phyloP scores from a whole-genome alignment of 495 filamentous ascomycete genomes.

The Aspergillus taichungensis region DNA sequence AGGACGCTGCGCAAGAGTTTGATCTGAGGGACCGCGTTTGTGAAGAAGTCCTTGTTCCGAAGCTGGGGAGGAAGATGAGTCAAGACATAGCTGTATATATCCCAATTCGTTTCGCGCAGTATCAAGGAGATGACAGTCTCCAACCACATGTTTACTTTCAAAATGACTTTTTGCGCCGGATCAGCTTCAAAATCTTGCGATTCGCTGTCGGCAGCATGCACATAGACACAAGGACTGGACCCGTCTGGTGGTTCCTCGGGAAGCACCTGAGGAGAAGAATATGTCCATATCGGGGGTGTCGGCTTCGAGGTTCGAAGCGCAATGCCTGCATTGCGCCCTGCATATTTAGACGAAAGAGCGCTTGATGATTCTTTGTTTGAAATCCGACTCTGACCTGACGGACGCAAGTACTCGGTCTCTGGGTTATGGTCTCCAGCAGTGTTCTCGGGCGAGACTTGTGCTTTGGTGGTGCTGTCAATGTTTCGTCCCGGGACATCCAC shows the following conservation, averaged over 20 bases:
- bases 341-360: slow-evolving; percentile 18
- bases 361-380: slow-evolving; percentile 16
- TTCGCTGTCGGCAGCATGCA: slow-evolving; percentile 17
- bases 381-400: slow-evolving; percentile 12
- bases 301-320: slow-evolving; percentile 33
- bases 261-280: slow-evolving; percentile 39
- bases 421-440: slow-evolving; percentile 13
- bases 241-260: slow-evolving; percentile 42
- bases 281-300: slow-evolving; percentile 48
- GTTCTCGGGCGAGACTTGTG: slow-evolving; percentile 18
- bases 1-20: slow-evolving; percentile 66
- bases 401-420: slow-evolving; percentile 17
- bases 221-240: slow-evolving; percentile 39
- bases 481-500: slow-evolving; percentile 66
- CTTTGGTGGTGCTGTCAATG: slow-evolving; percentile 28
- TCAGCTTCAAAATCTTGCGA: slow-evolving; percentile 18
- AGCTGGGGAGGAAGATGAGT: slow-evolving; percentile 83
- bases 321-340: slow-evolving; percentile 21
- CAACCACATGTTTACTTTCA: slow-evolving; percentile 69
- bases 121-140: slow-evolving; percentile 65
- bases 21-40: slow-evolving; percentile 58
- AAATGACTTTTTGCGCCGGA: slow-evolving; percentile 18
- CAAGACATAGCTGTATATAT: slow-evolving; percentile 84
- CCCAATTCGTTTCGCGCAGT: slow-evolving; percentile 78
- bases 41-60: slow-evolving; percentile 81